Percentiles rank a stretch among this genome's conserved stretches.
Evolutionary conservation across 441 rosid species (phyloP).

Genomic region (Eruca vesicaria): DNA sequence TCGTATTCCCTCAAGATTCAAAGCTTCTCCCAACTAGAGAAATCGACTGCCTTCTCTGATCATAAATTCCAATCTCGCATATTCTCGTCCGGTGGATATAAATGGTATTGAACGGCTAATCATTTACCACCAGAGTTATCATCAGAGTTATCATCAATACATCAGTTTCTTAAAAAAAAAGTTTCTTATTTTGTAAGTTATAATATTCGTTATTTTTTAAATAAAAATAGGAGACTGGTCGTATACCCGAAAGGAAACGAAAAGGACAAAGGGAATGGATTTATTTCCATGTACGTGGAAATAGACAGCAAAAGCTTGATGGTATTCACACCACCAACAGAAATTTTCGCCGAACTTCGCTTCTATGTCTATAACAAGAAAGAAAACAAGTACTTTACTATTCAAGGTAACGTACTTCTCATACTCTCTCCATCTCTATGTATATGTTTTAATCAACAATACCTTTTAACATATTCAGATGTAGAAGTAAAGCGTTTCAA

Average conservation of each 20-base stretch:
- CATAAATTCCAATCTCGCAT: too few relatives aligned
- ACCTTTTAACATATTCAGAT: background rate
- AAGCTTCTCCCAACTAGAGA: background rate
- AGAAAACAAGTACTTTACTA: too few relatives aligned
- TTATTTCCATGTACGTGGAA: slow-evolving; percentile 22
- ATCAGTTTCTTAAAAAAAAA: too few relatives aligned
- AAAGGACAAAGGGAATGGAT: slow-evolving; percentile 3
- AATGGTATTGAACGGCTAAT: too few relatives aligned
- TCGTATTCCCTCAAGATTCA: slow-evolving; percentile 9
- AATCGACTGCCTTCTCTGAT: background rate
- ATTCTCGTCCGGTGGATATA: too few relatives aligned
- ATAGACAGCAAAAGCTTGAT: background rate
- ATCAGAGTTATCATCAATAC: too few relatives aligned
- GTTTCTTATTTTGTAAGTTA: background rate
- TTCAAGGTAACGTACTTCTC: too few relatives aligned
- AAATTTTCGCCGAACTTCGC: background rate
- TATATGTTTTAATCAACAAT: background rate
- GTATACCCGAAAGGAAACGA: slow-evolving; percentile 17
- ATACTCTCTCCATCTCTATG: background rate
- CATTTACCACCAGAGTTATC: background rate
- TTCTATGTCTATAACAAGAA: slow-evolving; percentile 17
- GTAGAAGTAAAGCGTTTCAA: slow-evolving; percentile 10
- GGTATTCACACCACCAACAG: background rate
- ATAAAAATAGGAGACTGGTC: slow-evolving; percentile 3
- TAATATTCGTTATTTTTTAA: too few relatives aligned